These are phyloP conservation scores for Fusarium burgessii DNA, from an alignment of 2,329 filamentous ascomycete genomes.

Conservation along the genomic window DNA sequence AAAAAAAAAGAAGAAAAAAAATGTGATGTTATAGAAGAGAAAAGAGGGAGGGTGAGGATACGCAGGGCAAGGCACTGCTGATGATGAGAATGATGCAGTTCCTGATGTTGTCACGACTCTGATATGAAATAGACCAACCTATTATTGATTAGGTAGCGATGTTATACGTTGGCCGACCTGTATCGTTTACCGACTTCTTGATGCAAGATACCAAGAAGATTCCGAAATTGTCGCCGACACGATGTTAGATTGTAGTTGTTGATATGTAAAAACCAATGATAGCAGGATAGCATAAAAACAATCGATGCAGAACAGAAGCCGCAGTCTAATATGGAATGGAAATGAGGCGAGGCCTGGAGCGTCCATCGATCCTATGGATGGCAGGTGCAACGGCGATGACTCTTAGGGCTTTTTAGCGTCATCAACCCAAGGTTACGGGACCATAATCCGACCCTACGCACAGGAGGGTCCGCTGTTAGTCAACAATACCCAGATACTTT, in stretches of 20 bases:
- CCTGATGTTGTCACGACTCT: background rate
- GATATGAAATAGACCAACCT: slow-evolving; percentile 10
- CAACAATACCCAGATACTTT: slow-evolving; percentile 16
- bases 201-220: background rate
- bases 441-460: background rate
- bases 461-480: slow-evolving; percentile 28
- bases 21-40: background rate
- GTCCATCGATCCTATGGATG: slow-evolving; percentile 4
- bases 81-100: background rate
- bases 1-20: background rate
- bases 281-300: background rate
- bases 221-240: background rate
- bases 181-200: slow-evolving; percentile 10
- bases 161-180: background rate
- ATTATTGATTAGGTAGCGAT: slow-evolving; percentile 1
- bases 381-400: slow-evolving; percentile 4
- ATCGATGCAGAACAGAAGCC: background rate
- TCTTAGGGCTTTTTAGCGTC: slow-evolving; percentile 18
- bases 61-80: background rate
- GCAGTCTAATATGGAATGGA: slow-evolving; percentile 1
- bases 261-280: background rate
- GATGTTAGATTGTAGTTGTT: background rate
- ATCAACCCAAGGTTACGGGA: slow-evolving; percentile 4
- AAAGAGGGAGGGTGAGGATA: background rate
- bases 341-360: slow-evolving; percentile 1